Percentiles rank a stretch among this genome's conserved stretches.
Conservation (phyloP, 2,329 filamentous ascomycete species). For the Bipolaris victoriae region DNA sequence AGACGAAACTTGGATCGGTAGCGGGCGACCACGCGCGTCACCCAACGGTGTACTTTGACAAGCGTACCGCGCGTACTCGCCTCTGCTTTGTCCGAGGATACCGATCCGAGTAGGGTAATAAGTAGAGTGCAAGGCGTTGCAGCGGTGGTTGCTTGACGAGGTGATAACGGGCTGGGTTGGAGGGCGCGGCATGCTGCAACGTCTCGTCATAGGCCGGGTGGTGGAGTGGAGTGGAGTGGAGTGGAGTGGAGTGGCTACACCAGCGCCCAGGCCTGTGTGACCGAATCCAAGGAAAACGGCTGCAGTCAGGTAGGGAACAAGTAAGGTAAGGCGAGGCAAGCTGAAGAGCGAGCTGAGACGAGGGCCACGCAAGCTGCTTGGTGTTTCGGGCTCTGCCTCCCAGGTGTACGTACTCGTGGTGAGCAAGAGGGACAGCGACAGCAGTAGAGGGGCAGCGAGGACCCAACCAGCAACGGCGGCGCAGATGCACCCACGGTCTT, state of each 20-base stretch:
- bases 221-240: not conserved
- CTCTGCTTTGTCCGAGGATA: no score
- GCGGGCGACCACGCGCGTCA: no score
- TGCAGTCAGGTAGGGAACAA: no score
- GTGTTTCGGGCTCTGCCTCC: not conserved
- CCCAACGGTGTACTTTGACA: not conserved
- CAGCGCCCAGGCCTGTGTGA: not conserved
- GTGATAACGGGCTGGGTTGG: not conserved
- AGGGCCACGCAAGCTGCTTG: not conserved
- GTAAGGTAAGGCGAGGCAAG: not conserved
- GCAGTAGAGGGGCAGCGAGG: no score
- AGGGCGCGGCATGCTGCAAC: conserved; percentile 1
- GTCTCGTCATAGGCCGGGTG: conserved; percentile 3
- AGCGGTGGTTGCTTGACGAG: no score
- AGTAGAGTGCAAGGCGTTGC: no score
- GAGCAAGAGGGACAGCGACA: no score
- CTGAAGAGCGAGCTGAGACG: not conserved
- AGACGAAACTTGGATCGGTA: no score
- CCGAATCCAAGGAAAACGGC: not conserved
- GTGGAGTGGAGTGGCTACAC: not conserved
- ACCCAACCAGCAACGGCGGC: not conserved
- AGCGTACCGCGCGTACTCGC: not conserved
- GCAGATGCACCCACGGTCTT: not conserved
- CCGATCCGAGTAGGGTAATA: no score
- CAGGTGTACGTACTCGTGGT: not conserved